Conservation (phyloP, 2,329 filamentous ascomycete genomes). For the Alternaria sp. region DNA sequence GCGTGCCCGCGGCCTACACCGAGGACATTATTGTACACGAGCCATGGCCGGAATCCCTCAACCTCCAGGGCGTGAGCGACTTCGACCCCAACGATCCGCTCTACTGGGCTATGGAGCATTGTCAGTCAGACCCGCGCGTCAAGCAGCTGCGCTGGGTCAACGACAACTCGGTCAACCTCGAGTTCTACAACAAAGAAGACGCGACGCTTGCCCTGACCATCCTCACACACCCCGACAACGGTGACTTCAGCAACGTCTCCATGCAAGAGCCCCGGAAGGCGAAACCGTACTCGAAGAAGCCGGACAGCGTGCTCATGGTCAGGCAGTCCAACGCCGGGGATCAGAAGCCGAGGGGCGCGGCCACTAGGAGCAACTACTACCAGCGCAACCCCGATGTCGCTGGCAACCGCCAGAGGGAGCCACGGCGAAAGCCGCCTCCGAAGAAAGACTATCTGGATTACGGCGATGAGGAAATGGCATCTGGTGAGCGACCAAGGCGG, state of each 20-base stretch:
- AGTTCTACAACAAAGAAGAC: constrained; percentile 69
- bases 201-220: constrained; percentile 63
- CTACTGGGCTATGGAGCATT: constrained; percentile 75
- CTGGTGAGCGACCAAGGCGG: constrained; percentile 28
- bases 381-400: constrained; percentile 87
- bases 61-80: constrained; percentile 82
- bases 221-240: constrained; percentile 60
- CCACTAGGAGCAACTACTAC: constrained; percentile 87
- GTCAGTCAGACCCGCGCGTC: constrained; percentile 63
- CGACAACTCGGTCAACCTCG: constrained; percentile 85
- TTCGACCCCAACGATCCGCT: constrained; percentile 83
- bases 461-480: constrained; percentile 35
- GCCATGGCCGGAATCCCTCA: constrained; percentile 70
- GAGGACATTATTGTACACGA: constrained; percentile 41
- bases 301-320: constrained; percentile 74
- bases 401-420: constrained; percentile 64
- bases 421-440: constrained; percentile 61
- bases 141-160: constrained; percentile 87
- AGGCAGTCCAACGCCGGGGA: constrained; percentile 79
- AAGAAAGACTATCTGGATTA: constrained; percentile 41
- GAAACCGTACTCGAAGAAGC: constrained; percentile 72
- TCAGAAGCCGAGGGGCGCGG: constrained; percentile 80
- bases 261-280: constrained; percentile 70
- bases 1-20: constrained; percentile 45
- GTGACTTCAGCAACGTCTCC: constrained; percentile 53